Conservation (phyloP, 2,329 filamentous ascomycete species). For the Lecanicillium sp. region DNA sequence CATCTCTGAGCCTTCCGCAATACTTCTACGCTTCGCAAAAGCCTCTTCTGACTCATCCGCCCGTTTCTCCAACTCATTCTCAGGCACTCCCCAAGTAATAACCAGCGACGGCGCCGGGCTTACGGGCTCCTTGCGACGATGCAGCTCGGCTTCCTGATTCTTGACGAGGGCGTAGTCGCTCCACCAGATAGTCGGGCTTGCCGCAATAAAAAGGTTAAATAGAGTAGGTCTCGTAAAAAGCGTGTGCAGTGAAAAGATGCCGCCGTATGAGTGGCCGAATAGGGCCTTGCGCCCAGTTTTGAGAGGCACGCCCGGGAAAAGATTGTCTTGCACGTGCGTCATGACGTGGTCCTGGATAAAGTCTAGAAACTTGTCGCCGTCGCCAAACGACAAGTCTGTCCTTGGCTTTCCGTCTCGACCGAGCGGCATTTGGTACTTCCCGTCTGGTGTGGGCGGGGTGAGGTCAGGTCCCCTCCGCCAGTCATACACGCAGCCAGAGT, state of each 20-base stretch:
- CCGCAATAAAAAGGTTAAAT: slow-evolving; percentile 39
- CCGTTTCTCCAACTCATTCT: slow-evolving; percentile 24
- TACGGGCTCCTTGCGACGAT: slow-evolving; percentile 11
- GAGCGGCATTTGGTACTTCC: slow-evolving; percentile 21
- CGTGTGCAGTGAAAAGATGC: slow-evolving; percentile 40
- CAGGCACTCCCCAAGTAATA: slow-evolving; percentile 26
- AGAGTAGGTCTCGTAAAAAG: slow-evolving; percentile 34
- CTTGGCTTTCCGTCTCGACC: slow-evolving; percentile 21
- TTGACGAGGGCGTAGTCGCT: slow-evolving; percentile 35
- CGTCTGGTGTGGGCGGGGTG: slow-evolving; percentile 22
- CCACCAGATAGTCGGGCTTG: slow-evolving; percentile 43
- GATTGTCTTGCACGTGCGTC: slow-evolving; percentile 23
- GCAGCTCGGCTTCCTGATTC: slow-evolving; percentile 26
- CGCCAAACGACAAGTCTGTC: slow-evolving; percentile 28
- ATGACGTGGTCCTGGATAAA: slow-evolving; percentile 37
- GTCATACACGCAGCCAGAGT: slow-evolving; percentile 24
- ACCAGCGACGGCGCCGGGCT: slow-evolving; percentile 26
- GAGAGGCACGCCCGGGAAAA: slow-evolving; percentile 25
- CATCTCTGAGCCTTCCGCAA: slow-evolving; percentile 19
- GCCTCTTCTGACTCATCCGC: slow-evolving; percentile 25
- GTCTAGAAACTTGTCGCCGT: slow-evolving; percentile 38
- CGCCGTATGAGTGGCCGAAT: slow-evolving; percentile 45
- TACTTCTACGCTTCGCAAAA: slow-evolving; percentile 24
- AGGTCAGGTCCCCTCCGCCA: slow-evolving; percentile 26
- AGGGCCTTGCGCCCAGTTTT: slow-evolving; percentile 35